Evolutionary conservation across 139 green algal genomes (phyloP).

Genomic region (Axilococcus clingmanii): DNA sequence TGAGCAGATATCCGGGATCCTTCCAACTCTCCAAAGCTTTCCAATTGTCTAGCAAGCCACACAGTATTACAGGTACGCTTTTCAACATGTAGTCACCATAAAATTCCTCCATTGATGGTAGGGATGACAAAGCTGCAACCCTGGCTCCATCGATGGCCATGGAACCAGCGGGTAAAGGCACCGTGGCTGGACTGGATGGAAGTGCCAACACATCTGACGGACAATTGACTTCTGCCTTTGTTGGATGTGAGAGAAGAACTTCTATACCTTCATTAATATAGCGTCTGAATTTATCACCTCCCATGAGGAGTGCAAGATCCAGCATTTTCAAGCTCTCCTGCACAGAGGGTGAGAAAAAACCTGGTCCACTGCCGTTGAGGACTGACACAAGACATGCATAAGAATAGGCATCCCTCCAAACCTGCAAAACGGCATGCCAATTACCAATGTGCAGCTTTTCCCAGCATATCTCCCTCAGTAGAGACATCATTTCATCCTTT

Average conservation of each 20-base stretch:
- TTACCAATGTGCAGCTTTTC: slow-evolving; percentile 78
- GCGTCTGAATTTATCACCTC: neutral
- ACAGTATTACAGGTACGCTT: slow-evolving; percentile 1
- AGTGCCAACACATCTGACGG: too few species aligned
- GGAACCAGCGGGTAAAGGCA: too few species aligned
- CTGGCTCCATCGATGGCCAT: too few species aligned
- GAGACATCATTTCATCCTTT: neutral
- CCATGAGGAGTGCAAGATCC: neutral
- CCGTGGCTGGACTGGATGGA: too few species aligned
- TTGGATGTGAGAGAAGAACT: too few species aligned
- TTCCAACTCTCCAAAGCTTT: slow-evolving; percentile 66
- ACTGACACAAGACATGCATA: slow-evolving; percentile 39
- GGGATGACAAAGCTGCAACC: too few species aligned
- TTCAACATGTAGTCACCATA: neutral
- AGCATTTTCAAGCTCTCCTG: neutral
- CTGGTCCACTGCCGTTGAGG: neutral
- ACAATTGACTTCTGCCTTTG: too few species aligned
- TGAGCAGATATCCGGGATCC: slow-evolving; percentile 49
- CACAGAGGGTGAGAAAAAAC: neutral
- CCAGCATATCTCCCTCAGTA: slow-evolving; percentile 30
- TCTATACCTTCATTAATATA: neutral
- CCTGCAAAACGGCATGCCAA: slow-evolving; percentile 58
- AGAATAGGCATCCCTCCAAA: slow-evolving; percentile 74
- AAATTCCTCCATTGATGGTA: slow-evolving; percentile 8
- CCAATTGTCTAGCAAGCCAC: slow-evolving; percentile 62